Percentiles rank a stretch among this genome's conserved stretches.
Evolutionary conservation across 768 basidiomycete genomes (phyloP).

Genomic region (Leccinellum rugosiceps): DNA sequence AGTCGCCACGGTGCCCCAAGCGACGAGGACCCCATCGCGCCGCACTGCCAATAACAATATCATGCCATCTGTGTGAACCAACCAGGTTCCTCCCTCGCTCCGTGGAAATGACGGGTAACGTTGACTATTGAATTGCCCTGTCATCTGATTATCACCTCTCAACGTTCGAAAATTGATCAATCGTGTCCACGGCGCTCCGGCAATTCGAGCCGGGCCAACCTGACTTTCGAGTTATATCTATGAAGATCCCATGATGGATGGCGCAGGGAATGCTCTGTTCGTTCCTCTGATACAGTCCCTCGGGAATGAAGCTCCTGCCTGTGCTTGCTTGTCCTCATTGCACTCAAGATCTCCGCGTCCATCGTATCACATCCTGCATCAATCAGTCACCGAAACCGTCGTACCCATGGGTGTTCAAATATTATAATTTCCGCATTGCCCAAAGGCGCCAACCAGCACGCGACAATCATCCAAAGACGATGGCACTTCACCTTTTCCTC

Average conservation of each 20-base stretch:
- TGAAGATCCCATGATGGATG: not conserved
- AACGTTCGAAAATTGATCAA: not conserved
- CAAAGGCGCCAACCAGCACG: not conserved
- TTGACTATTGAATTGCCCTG: slow-evolving; percentile 1
- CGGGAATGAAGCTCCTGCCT: slow-evolving; percentile 14
- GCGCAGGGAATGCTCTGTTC: not conserved
- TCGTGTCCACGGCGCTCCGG: not conserved
- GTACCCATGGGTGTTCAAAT: not conserved
- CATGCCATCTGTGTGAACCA: not conserved
- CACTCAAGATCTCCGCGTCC: slow-evolving; percentile 4
- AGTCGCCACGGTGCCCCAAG: not conserved
- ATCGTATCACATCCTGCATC: slow-evolving; percentile 8
- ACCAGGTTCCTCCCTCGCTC: not conserved
- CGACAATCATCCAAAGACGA: slow-evolving; percentile 7
- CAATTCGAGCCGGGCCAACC: not conserved
- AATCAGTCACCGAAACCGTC: slow-evolving; percentile 5
- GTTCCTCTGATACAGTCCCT: not conserved
- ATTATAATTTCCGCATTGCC: slow-evolving; percentile 12
- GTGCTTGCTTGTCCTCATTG: slow-evolving; percentile 3
- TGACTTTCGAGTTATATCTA: not conserved
- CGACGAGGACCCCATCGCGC: not conserved
- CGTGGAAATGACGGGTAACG: not conserved
- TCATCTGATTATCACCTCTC: not conserved
- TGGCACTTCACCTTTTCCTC: slow-evolving; percentile 1
- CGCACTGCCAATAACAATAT: not conserved